A percentile compares a stretch with the other conserved stretches of the same genome.
Evolutionary conservation across 495 filamentous ascomycete species (phyloP).

Genomic region (Xylaria flabelliformis): DNA sequence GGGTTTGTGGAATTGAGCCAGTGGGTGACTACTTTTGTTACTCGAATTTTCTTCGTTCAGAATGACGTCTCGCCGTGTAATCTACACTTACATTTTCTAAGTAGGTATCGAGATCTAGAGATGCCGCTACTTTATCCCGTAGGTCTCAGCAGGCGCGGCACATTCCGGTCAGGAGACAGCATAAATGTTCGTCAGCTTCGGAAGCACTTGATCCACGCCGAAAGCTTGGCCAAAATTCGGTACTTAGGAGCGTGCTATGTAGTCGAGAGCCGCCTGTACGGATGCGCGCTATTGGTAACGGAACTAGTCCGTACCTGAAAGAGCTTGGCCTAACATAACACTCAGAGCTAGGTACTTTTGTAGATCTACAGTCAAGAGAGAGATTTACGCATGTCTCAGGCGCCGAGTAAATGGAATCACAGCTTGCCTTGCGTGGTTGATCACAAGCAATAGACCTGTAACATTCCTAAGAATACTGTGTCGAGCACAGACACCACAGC

Average conservation of each 20-base stretch:
- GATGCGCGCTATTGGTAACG: conserved; percentile 10
- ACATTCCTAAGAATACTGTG: background rate
- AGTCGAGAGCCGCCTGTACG: conserved; percentile 3
- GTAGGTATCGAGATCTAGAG: background rate
- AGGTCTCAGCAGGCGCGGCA: conserved; percentile 9
- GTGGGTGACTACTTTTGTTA: background rate
- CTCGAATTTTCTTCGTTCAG: background rate
- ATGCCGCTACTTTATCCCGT: conserved; percentile 12
- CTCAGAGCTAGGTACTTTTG: background rate
- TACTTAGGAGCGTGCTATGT: conserved; percentile 21
- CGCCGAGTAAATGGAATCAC: background rate
- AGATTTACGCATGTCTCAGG: background rate
- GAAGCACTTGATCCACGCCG: conserved; percentile 24
- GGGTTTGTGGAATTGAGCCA: background rate
- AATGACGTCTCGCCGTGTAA: background rate
- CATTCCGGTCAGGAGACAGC: conserved; percentile 17
- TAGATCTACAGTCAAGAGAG: background rate
- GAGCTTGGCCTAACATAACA: background rate
- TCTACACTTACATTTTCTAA: background rate
- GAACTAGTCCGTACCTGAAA: conserved; percentile 15
- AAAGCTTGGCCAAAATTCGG: conserved; percentile 16
- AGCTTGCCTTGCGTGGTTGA: background rate
- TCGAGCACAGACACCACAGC: background rate
- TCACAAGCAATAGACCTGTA: background rate
- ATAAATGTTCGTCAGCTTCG: conserved; percentile 10